Percentiles rank a stretch among this genome's conserved stretches.
Evolutionary conservation across 306 rosid species (phyloP).

Genomic region (Psophocarpus tetragonolobus): DNA sequence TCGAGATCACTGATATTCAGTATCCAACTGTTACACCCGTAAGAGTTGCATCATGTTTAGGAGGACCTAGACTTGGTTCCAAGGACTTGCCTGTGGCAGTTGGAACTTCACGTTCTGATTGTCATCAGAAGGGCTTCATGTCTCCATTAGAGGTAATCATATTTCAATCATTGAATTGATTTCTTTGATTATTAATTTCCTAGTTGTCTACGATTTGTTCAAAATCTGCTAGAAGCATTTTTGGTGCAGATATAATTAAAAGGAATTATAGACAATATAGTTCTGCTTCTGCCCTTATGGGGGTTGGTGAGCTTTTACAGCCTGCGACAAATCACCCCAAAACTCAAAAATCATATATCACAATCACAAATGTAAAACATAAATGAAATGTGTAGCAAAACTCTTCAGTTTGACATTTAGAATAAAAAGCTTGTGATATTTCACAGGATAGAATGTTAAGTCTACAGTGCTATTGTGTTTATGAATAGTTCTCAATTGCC

Average conservation of each 20-base stretch:
- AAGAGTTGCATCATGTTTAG: conserved; percentile 27
- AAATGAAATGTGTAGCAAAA: neutral
- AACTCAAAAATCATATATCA: neutral
- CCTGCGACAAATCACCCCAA: neutral
- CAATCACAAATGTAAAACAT: neutral
- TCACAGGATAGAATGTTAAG: neutral
- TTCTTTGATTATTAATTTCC: neutral
- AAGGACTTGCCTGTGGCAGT: conserved; percentile 25
- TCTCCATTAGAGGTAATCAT: conserved; percentile 61
- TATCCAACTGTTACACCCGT: conserved; percentile 31
- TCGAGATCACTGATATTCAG: conserved; percentile 32
- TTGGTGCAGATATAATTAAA: neutral
- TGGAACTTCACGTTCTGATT: conserved; percentile 33
- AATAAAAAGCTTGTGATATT: neutral
- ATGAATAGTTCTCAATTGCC: neutral
- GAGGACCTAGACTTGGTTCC: conserved; percentile 36
- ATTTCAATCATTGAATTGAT: neutral
- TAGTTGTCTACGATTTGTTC: neutral
- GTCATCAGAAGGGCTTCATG: conserved; percentile 36
- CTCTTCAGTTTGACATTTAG: neutral
- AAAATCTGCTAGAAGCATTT: neutral
- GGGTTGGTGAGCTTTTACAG: neutral
- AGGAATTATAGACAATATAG: neutral
- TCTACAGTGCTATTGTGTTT: neutral
- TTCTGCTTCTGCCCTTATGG: neutral